Conservation (phyloP, 805 yeast genomes). For the Candida rishiriensis region DNA sequence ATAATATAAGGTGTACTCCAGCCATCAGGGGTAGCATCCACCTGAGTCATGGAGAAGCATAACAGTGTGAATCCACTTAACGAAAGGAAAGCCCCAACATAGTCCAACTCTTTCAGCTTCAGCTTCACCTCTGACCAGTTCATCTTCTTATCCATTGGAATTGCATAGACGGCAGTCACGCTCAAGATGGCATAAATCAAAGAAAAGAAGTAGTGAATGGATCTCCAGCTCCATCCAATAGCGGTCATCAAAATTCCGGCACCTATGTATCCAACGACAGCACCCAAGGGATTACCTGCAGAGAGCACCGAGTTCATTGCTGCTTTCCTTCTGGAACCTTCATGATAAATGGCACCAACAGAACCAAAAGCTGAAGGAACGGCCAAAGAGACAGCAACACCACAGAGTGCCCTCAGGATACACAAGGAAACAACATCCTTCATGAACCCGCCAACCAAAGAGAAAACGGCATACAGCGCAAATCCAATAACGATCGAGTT, state of each 20-base stretch:
- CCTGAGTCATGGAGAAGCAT: conserved; percentile 37
- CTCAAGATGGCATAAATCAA: conserved; percentile 30
- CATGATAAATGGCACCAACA: conserved; percentile 31
- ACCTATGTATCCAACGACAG: conserved; percentile 32
- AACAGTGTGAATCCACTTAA: conserved; percentile 31
- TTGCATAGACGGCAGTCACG: conserved; percentile 18
- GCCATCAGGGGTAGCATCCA: conserved; percentile 30
- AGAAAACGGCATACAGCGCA: conserved; percentile 15
- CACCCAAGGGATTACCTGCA: conserved; percentile 42
- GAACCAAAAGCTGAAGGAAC: conserved; percentile 41
- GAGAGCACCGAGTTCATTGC: conserved; percentile 32
- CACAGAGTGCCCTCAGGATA: conserved; percentile 36
- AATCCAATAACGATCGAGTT: conserved; percentile 27
- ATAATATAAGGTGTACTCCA: conserved; percentile 42
- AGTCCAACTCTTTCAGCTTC: conserved; percentile 28
- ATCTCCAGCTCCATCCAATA: conserved; percentile 31
- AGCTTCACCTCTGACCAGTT: conserved; percentile 10
- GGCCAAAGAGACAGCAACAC: conserved; percentile 32
- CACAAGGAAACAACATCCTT: conserved; percentile 29
- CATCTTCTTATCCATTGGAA: conserved; percentile 31
- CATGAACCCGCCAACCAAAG: conserved; percentile 30
- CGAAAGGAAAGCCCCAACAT: conserved; percentile 33
- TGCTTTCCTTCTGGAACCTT: conserved; percentile 32
- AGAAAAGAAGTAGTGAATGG: conserved; percentile 33
- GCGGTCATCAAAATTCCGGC: conserved; percentile 36